Percentiles rank a stretch among this genome's conserved stretches.
phyloP scores from a whole-genome alignment of 2,329 filamentous ascomycete species.

The Ophiocordyceps sinensis region DNA sequence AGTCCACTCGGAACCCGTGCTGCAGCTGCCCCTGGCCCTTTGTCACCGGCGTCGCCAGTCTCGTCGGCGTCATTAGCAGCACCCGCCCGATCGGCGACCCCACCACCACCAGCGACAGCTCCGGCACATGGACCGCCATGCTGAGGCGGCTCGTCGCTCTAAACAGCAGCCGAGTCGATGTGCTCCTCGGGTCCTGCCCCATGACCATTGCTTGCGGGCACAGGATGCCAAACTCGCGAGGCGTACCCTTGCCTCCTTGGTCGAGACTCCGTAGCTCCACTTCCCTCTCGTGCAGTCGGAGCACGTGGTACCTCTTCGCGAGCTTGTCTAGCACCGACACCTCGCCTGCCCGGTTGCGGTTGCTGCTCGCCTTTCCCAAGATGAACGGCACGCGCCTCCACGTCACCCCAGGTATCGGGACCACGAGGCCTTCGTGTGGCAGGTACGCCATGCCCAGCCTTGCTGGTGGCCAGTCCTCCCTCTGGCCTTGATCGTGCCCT shows the following conservation, averaged over 20 bases:
- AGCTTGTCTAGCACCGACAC: slow-evolving; percentile 1
- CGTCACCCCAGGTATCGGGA: slow-evolving; percentile 6
- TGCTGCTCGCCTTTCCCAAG: slow-evolving; percentile 5
- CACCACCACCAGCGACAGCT: slow-evolving; percentile 54
- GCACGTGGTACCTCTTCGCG: slow-evolving; percentile 17
- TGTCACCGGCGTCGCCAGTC: slow-evolving; percentile 12
- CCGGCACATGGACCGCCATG: slow-evolving; percentile 50
- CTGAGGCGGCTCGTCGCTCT: slow-evolving; percentile 29
- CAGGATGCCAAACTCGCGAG: slow-evolving; percentile 14
- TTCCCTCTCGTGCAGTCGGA: slow-evolving; percentile 34
- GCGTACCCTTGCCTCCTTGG: slow-evolving; percentile 3
- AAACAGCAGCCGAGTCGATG: slow-evolving; percentile 12
- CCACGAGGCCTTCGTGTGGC: slow-evolving; percentile 16
- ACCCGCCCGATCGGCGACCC: slow-evolving; percentile 54
- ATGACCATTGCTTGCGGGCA: slow-evolving; percentile 16
- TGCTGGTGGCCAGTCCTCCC: background rate
- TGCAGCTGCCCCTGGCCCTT: slow-evolving; percentile 10
- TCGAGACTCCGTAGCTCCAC: slow-evolving; percentile 29
- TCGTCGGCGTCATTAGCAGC: slow-evolving; percentile 43
- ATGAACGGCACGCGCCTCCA: slow-evolving; percentile 6
- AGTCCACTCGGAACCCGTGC: slow-evolving; percentile 38
- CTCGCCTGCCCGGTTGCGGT: slow-evolving; percentile 1
- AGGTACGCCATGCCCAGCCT: slow-evolving; percentile 19
- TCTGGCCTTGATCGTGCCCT: no score
- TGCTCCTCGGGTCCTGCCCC: slow-evolving; percentile 8